Conservation (phyloP, 2,329 filamentous ascomycete genomes). For the Dothideomycetes sp. region DNA sequence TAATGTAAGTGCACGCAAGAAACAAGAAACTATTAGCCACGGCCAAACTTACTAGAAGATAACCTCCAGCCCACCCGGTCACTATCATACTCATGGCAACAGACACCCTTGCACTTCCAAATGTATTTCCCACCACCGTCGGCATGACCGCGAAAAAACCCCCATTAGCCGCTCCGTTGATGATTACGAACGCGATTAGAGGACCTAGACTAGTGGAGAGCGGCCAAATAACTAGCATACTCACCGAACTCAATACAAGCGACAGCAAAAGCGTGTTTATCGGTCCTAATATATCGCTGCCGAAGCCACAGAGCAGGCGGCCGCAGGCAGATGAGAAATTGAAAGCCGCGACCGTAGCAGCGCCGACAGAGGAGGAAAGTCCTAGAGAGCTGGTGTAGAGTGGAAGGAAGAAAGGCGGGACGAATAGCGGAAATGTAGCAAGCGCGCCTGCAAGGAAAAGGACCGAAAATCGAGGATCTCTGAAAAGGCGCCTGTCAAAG, state of each 20-base stretch:
- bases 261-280: slow-evolving; percentile 45
- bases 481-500: slow-evolving; percentile 43
- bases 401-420: slow-evolving; percentile 51
- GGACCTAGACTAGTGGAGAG: slow-evolving; percentile 44
- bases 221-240: slow-evolving; percentile 52
- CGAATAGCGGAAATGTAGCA: slow-evolving; percentile 49
- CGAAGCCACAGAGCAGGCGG: slow-evolving; percentile 42
- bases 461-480: slow-evolving; percentile 38
- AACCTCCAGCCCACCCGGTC: slow-evolving; percentile 50
- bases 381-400: slow-evolving; percentile 46
- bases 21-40: slow-evolving; percentile 11
- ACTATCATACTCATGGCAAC: slow-evolving; percentile 53
- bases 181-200: slow-evolving; percentile 44
- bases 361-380: slow-evolving; percentile 41
- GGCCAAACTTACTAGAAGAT: slow-evolving; percentile 42
- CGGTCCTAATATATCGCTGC: slow-evolving; percentile 44
- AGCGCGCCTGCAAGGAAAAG: slow-evolving; percentile 45
- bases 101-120: slow-evolving; percentile 44
- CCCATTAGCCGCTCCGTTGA: slow-evolving; percentile 51
- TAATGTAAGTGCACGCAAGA: background rate
- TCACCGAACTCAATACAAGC: slow-evolving; percentile 42
- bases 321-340: slow-evolving; percentile 50
- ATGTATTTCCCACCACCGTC: slow-evolving; percentile 49
- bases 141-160: slow-evolving; percentile 55
- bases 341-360: slow-evolving; percentile 49